phyloP scores from a whole-genome alignment of 306 rosid species.

The Cicer bijugum region DNA sequence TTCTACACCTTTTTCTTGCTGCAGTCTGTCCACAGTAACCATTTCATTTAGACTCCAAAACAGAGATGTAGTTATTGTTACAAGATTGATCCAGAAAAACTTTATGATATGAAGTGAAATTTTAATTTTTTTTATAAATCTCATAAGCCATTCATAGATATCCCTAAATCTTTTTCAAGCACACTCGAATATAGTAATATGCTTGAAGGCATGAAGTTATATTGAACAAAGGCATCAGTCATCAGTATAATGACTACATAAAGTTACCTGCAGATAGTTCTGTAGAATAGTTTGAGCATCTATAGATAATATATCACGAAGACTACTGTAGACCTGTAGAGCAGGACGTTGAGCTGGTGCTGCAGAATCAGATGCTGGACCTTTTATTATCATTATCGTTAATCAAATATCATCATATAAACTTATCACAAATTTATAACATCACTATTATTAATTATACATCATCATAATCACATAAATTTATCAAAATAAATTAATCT shows the following conservation, averaged over 20 bases:
- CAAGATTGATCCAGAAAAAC: slow-evolving; percentile 19
- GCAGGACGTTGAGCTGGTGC: slow-evolving; percentile 93
- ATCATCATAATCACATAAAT: too few species aligned
- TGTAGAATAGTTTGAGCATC: slow-evolving; percentile 80
- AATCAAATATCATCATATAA: too few species aligned
- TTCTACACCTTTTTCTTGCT: slow-evolving; percentile 82
- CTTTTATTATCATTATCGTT: too few species aligned
- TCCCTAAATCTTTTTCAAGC: too few species aligned
- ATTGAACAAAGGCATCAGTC: slow-evolving; percentile 17
- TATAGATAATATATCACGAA: slow-evolving; percentile 81
- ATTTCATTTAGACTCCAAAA: slow-evolving; percentile 43
- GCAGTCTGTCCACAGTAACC: slow-evolving; percentile 63
- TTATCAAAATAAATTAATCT: too few species aligned
- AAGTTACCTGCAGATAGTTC: slow-evolving; percentile 80
- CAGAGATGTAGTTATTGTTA: background rate
- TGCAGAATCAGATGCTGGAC: slow-evolving; percentile 66
- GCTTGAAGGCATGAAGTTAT: background rate
- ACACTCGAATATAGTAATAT: background rate
- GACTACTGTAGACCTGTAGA: slow-evolving; percentile 75
- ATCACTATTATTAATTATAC: too few species aligned
- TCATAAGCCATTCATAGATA: slow-evolving; percentile 13
- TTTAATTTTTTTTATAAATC: slow-evolving; percentile 24
- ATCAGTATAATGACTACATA: slow-evolving; percentile 19
- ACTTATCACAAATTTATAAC: too few species aligned
- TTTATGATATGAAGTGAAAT: background rate